Evolutionary conservation across 75 land plant species (phyloP).

Genomic region (Picea glauca): DNA sequence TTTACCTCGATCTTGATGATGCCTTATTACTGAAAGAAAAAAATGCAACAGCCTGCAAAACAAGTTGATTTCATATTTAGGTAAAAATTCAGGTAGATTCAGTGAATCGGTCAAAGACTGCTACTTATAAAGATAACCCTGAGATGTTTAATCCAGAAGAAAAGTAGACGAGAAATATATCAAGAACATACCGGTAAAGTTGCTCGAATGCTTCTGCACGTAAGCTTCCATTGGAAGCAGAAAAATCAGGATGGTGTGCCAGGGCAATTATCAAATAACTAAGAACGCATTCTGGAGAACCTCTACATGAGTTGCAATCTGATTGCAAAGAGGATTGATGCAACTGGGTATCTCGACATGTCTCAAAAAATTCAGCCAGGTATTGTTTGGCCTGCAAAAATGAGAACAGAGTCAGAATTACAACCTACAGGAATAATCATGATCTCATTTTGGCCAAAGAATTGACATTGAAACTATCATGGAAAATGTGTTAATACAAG

Average conservation of each 20-base stretch:
- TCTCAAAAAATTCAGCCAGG: slow-evolving; percentile 61
- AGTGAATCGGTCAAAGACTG: background rate
- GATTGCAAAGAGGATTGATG: slow-evolving; percentile 21
- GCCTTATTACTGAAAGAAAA: slow-evolving; percentile 55
- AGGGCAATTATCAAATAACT: slow-evolving; percentile 74
- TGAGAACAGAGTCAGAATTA: background rate
- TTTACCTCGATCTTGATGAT: slow-evolving; percentile 57
- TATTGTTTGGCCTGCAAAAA: slow-evolving; percentile 56
- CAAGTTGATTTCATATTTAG: background rate
- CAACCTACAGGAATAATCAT: background rate
- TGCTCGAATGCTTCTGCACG: slow-evolving; percentile 55
- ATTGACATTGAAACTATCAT: background rate
- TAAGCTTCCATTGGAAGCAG: slow-evolving; percentile 44
- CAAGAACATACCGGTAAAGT: slow-evolving; percentile 49
- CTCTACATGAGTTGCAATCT: slow-evolving; percentile 13
- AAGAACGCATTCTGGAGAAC: slow-evolving; percentile 69
- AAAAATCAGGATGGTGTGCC: slow-evolving; percentile 75
- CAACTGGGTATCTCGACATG: slow-evolving; percentile 41
- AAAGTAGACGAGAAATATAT: background rate
- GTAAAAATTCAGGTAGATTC: background rate
- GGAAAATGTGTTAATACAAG: background rate
- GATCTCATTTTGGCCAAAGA: background rate
- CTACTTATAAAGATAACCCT: too few species aligned
- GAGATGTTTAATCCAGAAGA: background rate
- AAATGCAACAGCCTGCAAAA: slow-evolving; percentile 66